Conservation (phyloP, 2,329 filamentous ascomycete species). For the Colletotrichum sp. region DNA sequence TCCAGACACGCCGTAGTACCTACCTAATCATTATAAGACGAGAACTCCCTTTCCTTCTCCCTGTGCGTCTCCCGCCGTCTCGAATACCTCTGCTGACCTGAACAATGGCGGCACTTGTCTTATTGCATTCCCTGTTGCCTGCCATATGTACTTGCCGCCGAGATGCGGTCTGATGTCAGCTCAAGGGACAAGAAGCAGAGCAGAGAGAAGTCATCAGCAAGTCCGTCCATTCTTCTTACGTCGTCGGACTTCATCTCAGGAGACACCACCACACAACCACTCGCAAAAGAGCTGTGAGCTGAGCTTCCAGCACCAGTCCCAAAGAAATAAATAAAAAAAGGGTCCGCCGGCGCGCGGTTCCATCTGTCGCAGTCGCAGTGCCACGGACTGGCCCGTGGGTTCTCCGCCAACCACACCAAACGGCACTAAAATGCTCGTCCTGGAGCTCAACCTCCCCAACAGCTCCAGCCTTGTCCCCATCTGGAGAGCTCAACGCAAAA, state of each 20-base stretch:
- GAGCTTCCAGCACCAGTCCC: background rate
- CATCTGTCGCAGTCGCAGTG: background rate
- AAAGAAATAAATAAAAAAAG: background rate
- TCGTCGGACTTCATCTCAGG: background rate
- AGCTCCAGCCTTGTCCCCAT: constrained; percentile 22
- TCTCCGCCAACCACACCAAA: constrained; percentile 13
- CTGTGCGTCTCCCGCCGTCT: background rate
- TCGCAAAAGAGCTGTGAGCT: background rate
- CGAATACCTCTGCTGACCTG: background rate
- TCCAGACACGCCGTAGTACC: background rate
- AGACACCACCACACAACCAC: background rate
- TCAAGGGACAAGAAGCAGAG: background rate
- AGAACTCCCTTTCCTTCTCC: constrained; percentile 13
- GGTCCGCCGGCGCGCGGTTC: background rate
- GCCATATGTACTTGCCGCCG: background rate
- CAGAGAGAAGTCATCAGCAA: background rate
- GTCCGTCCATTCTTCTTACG: background rate
- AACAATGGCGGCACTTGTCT: background rate
- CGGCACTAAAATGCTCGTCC: background rate
- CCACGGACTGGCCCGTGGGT: constrained; percentile 17
- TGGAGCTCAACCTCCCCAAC: constrained; percentile 22
- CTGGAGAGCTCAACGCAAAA: constrained; percentile 24
- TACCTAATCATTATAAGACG: background rate
- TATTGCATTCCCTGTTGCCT: background rate
- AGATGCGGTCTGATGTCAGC: background rate